Base-by-base conservation (phyloP, 495 filamentous ascomycete genomes). In the Platismatia glauca region DNA sequence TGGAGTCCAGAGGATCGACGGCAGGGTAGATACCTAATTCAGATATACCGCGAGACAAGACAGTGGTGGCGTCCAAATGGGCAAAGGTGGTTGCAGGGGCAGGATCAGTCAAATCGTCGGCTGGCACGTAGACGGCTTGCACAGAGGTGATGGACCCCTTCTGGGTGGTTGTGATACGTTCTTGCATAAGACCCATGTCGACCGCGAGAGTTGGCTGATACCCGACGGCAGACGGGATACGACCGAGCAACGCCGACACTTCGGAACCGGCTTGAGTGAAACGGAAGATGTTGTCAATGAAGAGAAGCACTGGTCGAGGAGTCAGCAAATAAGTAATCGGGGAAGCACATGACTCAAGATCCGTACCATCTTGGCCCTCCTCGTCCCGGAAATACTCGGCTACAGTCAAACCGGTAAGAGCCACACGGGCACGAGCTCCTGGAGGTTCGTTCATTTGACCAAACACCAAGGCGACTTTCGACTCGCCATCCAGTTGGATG, bases 401-500 rank as follows among this genome's bases (percentile, higher is more conserved):
- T 66, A 97, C 83, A 62, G 91, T 96, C 68, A 69, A 74, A 79
- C 87, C 94, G 76, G 94, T 98, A 70, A 98, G 88, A 76, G 94
- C 94, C 75, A 98, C 94, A 93, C 94, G 94, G 76, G 94, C 94
- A 90, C 94, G 94, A 76, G 94, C 94, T 83, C 94, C 94, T 64
- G 94, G 94, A 76, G 94, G 94, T 81, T 98, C 94, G 86, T 98
- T 97, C 94, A 98, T 98, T 83, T 98, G 94, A 84, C 94, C 94
- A 84, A 98, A 98, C 68, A 97, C 94, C 68, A 98, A 85, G 66
- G 94, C 90, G 81, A 97, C 94, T 88, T 98, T 98, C 77, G 94
- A 98, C 71, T 96, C 91, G 80, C 94, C 94, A 67, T 98, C 94
- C 66, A 98, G 90, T 78, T 98, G 83, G 81, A 98, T 98, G 85